phyloP scores from a whole-genome alignment of 306 rosid genomes.

The Ochetophila trinervis region DNA sequence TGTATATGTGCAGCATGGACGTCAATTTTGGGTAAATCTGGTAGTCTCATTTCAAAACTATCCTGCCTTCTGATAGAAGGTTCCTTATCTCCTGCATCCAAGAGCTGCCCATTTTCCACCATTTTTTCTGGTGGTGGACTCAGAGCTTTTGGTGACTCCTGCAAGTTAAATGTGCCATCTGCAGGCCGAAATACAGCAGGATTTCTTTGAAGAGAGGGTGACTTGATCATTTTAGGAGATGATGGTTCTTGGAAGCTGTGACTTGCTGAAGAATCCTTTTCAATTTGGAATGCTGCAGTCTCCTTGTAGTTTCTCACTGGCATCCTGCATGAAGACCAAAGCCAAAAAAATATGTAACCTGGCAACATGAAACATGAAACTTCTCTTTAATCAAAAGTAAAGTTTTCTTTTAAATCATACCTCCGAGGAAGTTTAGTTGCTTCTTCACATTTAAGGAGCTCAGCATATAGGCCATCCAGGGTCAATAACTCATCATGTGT shows the following conservation, averaged over 20 bases:
- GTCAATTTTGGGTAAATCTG: constrained; percentile 91
- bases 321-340: constrained; percentile 57
- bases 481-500: constrained; percentile 85
- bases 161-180: constrained; percentile 65
- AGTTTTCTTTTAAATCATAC: constrained; percentile 40
- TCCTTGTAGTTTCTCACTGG: constrained; percentile 89
- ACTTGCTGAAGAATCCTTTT: constrained; percentile 91
- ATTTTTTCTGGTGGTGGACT: constrained; percentile 93
- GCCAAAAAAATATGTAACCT: neutral
- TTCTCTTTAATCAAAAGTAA: constrained; percentile 14
- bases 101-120: constrained; percentile 72
- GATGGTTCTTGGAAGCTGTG: constrained; percentile 87
- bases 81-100: constrained; percentile 73
- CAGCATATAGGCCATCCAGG: constrained; percentile 87
- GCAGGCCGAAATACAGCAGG: constrained; percentile 56
- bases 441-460: constrained; percentile 94
- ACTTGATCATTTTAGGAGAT: constrained; percentile 90
- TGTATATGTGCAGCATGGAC: constrained; percentile 71
- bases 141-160: constrained; percentile 72
- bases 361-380: neutral
- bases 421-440: constrained; percentile 99
- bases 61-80: constrained; percentile 90
- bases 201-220: constrained; percentile 92
- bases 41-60: constrained; percentile 95
- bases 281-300: constrained; percentile 85